Evolutionary conservation across 805 yeast genomes (phyloP).

Genomic region (Alloascoidea hylecoeti): DNA sequence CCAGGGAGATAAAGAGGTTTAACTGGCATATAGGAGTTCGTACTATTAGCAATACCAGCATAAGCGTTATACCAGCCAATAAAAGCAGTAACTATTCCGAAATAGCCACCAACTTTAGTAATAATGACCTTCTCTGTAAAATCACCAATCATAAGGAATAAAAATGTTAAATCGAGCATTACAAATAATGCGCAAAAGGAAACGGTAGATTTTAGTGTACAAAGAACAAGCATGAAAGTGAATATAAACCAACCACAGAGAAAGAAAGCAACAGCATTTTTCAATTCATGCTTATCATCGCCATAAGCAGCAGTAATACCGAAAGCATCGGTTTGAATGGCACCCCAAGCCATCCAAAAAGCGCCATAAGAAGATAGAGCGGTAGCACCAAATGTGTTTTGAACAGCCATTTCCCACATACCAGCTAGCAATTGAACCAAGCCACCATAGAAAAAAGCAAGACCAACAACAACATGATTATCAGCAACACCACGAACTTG

Average conservation of each 20-base stretch:
- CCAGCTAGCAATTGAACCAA: conserved; percentile 46
- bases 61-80: conserved; percentile 60
- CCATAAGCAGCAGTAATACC: conserved; percentile 30
- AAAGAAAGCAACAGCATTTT: conserved; percentile 30
- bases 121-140: conserved; percentile 28
- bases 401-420: conserved; percentile 51
- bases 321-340: conserved; percentile 35
- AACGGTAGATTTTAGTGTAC: conserved; percentile 30
- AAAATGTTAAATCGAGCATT: conserved; percentile 30
- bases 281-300: conserved; percentile 19
- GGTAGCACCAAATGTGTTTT: conserved; percentile 53
- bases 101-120: conserved; percentile 43
- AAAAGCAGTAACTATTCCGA: conserved; percentile 48
- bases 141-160: conserved; percentile 31
- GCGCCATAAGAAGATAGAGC: conserved; percentile 32
- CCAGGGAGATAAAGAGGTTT: conserved; percentile 38
- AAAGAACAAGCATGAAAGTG: conserved; percentile 26
- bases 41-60: conserved; percentile 51
- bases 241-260: conserved; percentile 35
- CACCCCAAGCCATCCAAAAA: conserved; percentile 54
- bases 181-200: conserved; percentile 32
- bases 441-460: conserved; percentile 54
- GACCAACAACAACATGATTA: conserved; percentile 41
- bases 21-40: conserved; percentile 43
- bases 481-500: conserved; percentile 41